A percentile compares a stretch with the other conserved stretches of the same genome.
These are phyloP conservation scores for Agrostemma githago DNA, from an alignment of 148 eudicot genomes.

Conservation along the genomic window DNA sequence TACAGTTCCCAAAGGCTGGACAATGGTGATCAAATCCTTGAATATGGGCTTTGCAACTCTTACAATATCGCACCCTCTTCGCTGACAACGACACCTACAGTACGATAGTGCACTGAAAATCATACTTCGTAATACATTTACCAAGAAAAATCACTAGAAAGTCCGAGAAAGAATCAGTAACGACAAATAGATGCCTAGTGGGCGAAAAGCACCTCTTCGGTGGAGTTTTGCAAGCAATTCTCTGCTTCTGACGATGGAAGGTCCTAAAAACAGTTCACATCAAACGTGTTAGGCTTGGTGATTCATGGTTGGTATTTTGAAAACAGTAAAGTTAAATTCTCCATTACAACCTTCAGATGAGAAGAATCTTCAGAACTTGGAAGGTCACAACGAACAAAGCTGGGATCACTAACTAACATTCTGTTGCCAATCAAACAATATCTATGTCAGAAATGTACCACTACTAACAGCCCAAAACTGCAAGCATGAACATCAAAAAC, in stretches of 20 bases:
- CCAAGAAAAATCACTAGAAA: not conserved
- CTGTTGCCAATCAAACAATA: constrained; percentile 37
- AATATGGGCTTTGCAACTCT: constrained; percentile 56
- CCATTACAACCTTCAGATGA: constrained; percentile 35
- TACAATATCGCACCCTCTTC: constrained; percentile 65
- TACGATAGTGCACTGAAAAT: constrained; percentile 5
- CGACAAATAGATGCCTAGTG: not conserved
- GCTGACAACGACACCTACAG: constrained; percentile 34
- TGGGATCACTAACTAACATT: constrained; percentile 63
- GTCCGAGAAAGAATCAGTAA: not conserved
- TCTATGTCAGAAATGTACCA: constrained; percentile 1
- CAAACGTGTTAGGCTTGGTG: constrained; percentile 17
- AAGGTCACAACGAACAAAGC: constrained; percentile 38
- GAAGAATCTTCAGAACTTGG: constrained; percentile 28
- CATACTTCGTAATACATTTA: not conserved
- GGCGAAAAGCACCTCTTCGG: constrained; percentile 36
- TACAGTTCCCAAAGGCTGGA: constrained; percentile 88
- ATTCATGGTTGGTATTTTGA: not conserved
- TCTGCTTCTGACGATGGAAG: constrained; percentile 21
- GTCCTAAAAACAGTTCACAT: constrained; percentile 26
- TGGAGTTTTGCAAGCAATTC: constrained; percentile 18
- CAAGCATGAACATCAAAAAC: not conserved
- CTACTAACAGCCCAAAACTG: not conserved
- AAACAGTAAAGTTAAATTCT: constrained; percentile 8
- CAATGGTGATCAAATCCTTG: constrained; percentile 87